Evolutionary conservation across 1,284 basidiomycete species (phyloP).

Genomic region (Fomitopsis pinicola): DNA sequence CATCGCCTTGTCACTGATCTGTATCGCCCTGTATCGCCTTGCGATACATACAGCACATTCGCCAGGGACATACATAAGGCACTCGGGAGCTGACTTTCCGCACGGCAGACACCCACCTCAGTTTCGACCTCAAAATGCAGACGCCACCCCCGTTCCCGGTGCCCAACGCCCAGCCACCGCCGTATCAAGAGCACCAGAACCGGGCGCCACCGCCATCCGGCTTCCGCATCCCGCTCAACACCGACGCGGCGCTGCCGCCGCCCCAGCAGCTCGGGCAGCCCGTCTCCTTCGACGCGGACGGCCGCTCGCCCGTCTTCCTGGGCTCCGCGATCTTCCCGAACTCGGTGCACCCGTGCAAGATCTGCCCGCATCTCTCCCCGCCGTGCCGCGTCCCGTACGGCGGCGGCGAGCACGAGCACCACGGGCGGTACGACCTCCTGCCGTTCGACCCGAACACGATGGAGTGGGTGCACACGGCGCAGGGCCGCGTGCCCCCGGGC

Average conservation of each 20-base stretch:
- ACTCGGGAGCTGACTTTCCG: background rate
- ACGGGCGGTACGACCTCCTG: slow-evolving; percentile 65
- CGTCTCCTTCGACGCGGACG: slow-evolving; percentile 50
- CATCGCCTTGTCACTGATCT: background rate
- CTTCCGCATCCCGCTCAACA: slow-evolving; percentile 52
- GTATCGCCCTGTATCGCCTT: background rate
- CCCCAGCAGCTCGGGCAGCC: slow-evolving; percentile 38
- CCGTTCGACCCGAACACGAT: slow-evolving; percentile 61
- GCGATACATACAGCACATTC: background rate
- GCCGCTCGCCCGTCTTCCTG: slow-evolving; percentile 55
- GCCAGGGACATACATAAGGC: no score
- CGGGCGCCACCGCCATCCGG: slow-evolving; percentile 49
- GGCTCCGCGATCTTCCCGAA: slow-evolving; percentile 65
- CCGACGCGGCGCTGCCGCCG: slow-evolving; percentile 43
- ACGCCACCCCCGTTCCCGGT: slow-evolving; percentile 4
- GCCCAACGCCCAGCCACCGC: slow-evolving; percentile 2
- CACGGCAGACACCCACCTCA: background rate
- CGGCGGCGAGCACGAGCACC: slow-evolving; percentile 53
- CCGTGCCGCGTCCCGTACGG: slow-evolving; percentile 59
- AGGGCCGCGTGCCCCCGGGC: slow-evolving; percentile 52
- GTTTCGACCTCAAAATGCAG: background rate
- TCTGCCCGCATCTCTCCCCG: slow-evolving; percentile 51
- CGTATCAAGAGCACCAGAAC: slow-evolving; percentile 28
- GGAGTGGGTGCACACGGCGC: slow-evolving; percentile 62
- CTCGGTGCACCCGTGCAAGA: slow-evolving; percentile 78